phyloP scores from a whole-genome alignment of 2,329 filamentous ascomycete species.

The Sporothrix dimorphospora region DNA sequence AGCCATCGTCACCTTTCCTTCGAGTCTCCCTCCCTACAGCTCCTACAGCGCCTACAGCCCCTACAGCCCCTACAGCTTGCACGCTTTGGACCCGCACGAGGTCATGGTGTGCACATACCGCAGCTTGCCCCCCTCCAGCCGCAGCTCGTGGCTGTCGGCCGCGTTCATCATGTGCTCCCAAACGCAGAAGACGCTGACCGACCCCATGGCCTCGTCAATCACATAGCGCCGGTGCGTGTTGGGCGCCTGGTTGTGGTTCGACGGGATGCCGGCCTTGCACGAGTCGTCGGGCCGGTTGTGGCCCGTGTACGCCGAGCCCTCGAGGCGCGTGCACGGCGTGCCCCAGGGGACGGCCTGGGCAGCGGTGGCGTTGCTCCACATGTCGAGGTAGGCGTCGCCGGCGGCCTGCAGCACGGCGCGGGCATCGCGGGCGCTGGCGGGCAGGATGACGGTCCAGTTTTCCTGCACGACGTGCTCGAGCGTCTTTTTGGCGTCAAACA shows the following conservation, averaged over 20 bases:
- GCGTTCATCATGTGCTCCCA: slow-evolving; percentile 33
- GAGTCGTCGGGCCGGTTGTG: slow-evolving; percentile 32
- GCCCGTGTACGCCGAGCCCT: slow-evolving; percentile 37
- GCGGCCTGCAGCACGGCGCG: slow-evolving; percentile 37
- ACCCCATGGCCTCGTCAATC: slow-evolving; percentile 37
- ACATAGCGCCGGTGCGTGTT: slow-evolving; percentile 38
- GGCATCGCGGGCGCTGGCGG: slow-evolving; percentile 34
- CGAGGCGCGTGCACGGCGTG: slow-evolving; percentile 42
- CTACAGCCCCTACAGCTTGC: slow-evolving; percentile 16
- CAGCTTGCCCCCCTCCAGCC: slow-evolving; percentile 30
- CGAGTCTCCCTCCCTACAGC: not conserved
- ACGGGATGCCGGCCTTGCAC: slow-evolving; percentile 37
- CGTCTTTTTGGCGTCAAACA: slow-evolving; percentile 42
- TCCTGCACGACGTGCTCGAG: slow-evolving; percentile 39
- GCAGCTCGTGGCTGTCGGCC: slow-evolving; percentile 30
- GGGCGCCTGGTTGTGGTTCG: slow-evolving; percentile 35
- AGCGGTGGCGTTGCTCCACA: slow-evolving; percentile 41
- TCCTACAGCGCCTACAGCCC: not conserved
- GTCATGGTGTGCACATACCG: slow-evolving; percentile 33
- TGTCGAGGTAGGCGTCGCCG: slow-evolving; percentile 43
- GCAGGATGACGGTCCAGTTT: slow-evolving; percentile 39
- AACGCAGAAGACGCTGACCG: slow-evolving; percentile 36
- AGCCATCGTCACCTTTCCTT: not conserved
- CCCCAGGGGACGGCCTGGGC: slow-evolving; percentile 42
- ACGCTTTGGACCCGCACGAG: slow-evolving; percentile 26